A percentile compares a stretch with the other conserved stretches of the same genome.
phyloP scores from a whole-genome alignment of 768 basidiomycete species.

The Leucosporidium scottii region DNA sequence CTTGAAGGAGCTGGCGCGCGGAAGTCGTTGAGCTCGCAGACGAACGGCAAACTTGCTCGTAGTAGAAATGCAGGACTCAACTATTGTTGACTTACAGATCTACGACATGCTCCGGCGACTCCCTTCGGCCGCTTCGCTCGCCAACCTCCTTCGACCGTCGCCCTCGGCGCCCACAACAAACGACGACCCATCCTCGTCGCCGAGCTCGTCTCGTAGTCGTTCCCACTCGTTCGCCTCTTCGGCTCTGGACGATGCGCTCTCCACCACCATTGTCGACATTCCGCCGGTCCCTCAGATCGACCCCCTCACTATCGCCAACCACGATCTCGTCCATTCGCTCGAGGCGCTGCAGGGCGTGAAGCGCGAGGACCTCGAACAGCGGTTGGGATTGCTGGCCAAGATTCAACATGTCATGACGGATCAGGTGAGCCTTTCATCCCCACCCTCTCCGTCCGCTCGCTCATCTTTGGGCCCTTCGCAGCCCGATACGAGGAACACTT shows the following conservation, averaged over 20 bases:
- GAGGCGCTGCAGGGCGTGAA: not conserved
- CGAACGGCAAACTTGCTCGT: too few species aligned
- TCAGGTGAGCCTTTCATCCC: too few species aligned
- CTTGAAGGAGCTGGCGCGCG: too few species aligned
- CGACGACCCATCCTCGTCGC: not conserved
- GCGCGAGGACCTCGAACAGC: not conserved
- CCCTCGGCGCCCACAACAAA: not conserved
- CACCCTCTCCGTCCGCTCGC: too few species aligned
- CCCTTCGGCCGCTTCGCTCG: not conserved
- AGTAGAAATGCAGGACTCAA: too few species aligned
- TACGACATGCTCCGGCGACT: not conserved
- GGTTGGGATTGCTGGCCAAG: not conserved
- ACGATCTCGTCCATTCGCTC: slow-evolving; percentile 2
- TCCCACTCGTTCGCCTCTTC: not conserved
- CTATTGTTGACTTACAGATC: too few species aligned
- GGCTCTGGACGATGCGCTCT: slow-evolving; percentile 7
- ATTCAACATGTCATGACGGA: not conserved
- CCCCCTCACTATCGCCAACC: not conserved
- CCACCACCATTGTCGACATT: slow-evolving; percentile 1
- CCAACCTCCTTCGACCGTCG: not conserved
- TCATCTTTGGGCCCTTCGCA: not conserved
- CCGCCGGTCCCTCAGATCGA: not conserved
- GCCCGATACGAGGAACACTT: not conserved
- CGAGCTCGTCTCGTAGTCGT: too few species aligned
- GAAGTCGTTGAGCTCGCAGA: too few species aligned